A percentile compares a stretch with the other conserved stretches of the same genome.
Conservation (phyloP, 148 eudicot genomes). For the Dianthus caryophyllus region DNA sequence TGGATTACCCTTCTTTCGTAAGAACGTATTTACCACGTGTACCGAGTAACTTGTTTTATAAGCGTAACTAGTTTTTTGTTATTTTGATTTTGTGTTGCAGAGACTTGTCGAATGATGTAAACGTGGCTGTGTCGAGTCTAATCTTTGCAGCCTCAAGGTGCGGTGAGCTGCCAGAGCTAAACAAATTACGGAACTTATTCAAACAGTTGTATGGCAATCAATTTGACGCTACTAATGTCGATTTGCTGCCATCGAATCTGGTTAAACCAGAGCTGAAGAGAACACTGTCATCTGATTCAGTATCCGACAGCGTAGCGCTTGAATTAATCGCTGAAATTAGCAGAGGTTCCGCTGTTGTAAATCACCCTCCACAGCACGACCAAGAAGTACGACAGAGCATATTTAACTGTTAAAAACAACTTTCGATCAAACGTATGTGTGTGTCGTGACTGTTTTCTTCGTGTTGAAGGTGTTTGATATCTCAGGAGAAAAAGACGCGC, state of each 20-base stretch:
- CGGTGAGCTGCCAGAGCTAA: conserved; percentile 25
- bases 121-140: conserved; percentile 20
- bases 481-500: neutral
- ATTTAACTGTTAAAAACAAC: neutral
- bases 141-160: conserved; percentile 30
- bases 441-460: neutral
- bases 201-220: conserved; percentile 17
- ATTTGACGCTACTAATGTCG: conserved; percentile 20
- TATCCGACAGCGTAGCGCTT: conserved; percentile 18
- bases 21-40: no score
- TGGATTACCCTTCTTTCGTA: neutral
- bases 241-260: conserved; percentile 14
- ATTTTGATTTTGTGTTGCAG: neutral
- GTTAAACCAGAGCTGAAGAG: conserved; percentile 21
- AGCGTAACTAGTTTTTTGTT: no score
- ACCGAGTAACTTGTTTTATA: neutral
- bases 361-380: neutral
- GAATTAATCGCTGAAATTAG: conserved; percentile 15
- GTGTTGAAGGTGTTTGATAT: conserved; percentile 7
- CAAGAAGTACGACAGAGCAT: conserved; percentile 9
- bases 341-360: neutral
- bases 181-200: conserved; percentile 22
- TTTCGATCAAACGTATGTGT: neutral
- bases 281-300: neutral
- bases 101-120: conserved; percentile 23